Conservation (phyloP, 1,284 basidiomycete genomes). For the Malassezia globosa region DNA sequence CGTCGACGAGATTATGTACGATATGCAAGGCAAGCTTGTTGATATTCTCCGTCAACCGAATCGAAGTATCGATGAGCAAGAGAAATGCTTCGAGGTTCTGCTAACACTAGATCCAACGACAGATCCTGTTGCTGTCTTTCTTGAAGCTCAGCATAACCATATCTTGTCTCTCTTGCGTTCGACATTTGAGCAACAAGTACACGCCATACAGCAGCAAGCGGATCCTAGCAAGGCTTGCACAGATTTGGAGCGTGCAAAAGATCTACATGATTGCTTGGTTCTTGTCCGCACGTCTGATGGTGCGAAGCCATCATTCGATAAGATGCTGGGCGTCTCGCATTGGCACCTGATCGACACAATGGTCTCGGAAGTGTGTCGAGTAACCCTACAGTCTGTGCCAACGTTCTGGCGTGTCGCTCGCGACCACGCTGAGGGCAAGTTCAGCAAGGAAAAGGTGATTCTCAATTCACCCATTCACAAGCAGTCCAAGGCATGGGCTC, state of each 20-base stretch:
- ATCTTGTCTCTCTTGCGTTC: constrained; percentile 68
- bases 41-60: constrained; percentile 66
- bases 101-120: constrained; percentile 38
- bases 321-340: constrained; percentile 20
- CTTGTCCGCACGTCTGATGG: constrained; percentile 24
- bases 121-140: constrained; percentile 78
- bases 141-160: constrained; percentile 80
- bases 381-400: constrained; percentile 58
- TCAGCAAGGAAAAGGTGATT: constrained; percentile 17
- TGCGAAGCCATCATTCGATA: constrained; percentile 20
- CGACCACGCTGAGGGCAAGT: constrained; percentile 62
- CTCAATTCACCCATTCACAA: constrained; percentile 54
- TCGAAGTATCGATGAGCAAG: constrained; percentile 79
- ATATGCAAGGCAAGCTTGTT: constrained; percentile 71
- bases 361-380: constrained; percentile 52
- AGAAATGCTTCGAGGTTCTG: constrained; percentile 77
- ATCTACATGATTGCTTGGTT: constrained; percentile 43
- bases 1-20: constrained; percentile 86
- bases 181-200: constrained; percentile 47
- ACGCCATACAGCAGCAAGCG: constrained; percentile 1
- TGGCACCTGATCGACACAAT: constrained; percentile 70
- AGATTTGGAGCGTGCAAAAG: constrained; percentile 50
- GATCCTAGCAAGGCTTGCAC: background rate
- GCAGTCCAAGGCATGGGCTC: constrained; percentile 78
- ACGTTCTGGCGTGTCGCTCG: constrained; percentile 88